Conservation (phyloP, 176 grass and related monocot genomes). For the Echinochloa phyllopogon region DNA sequence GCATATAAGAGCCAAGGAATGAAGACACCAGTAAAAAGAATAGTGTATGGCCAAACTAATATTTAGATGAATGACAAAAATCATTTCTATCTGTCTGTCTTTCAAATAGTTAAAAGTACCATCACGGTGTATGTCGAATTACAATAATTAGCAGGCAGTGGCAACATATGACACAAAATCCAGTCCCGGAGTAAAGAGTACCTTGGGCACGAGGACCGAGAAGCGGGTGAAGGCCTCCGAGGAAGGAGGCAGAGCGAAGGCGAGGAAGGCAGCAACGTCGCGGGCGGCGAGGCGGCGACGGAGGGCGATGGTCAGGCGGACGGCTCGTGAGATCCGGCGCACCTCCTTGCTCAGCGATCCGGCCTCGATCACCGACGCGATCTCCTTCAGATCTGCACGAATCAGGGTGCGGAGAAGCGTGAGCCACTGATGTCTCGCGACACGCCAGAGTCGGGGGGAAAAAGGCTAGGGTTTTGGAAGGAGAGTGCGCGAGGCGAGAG, state of each 20-base stretch:
- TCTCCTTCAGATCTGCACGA: constrained; percentile 87
- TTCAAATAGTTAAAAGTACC: not conserved
- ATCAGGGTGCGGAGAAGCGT: not conserved
- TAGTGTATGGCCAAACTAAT: no score
- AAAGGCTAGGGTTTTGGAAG: constrained; percentile 46
- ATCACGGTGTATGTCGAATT: not conserved
- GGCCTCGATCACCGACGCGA: constrained; percentile 68
- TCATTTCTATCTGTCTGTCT: not conserved
- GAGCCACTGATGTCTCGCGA: not conserved
- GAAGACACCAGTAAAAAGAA: not conserved
- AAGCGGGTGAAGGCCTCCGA: constrained; percentile 65
- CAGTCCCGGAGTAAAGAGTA: constrained; percentile 12
- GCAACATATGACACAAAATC: not conserved
- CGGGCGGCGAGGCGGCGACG: constrained; percentile 64
- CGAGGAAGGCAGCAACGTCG: constrained; percentile 68
- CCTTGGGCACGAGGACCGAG: constrained; percentile 63
- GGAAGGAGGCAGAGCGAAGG: constrained; percentile 47
- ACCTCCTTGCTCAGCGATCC: constrained; percentile 79
- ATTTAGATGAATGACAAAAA: not conserved
- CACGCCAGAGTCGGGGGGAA: not conserved
- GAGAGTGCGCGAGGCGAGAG: constrained; percentile 2
- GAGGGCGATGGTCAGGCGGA: constrained; percentile 74
- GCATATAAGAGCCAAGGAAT: not conserved
- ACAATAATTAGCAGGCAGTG: not conserved
- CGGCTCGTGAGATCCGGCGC: constrained; percentile 70